Evolutionary conservation across 2,329 filamentous ascomycete species (phyloP), one percentile per base, ranked within the genome.

Genomic region (Diplodia mutila): DNA sequence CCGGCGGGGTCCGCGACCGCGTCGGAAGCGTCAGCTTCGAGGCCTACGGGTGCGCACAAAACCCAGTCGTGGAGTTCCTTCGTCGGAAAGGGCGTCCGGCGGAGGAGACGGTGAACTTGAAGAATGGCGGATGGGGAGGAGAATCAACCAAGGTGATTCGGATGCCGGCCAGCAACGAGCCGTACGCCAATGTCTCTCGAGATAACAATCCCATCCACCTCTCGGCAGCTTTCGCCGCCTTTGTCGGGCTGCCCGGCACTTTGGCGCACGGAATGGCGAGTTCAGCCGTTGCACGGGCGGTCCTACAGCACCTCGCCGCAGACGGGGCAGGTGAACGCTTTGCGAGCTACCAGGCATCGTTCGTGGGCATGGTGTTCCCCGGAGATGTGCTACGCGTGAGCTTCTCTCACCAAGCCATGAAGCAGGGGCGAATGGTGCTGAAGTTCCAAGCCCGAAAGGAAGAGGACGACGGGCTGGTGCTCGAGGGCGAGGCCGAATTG

Each of bases 261-360:
- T 79, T 82, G 39, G 78, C 75, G 16, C 80, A 82, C 69, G 80
- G 80, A 66, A 82, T 82, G 80, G 76, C 78, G 64, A 77, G 73
- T 16, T 73, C 72, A 21, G 76, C 77, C 2, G 72, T 72, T 9
- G 74, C 78, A 5, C 73, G 78, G 7, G 69, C 68, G 4, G 67
- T 77, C 0, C 61, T 78, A 2, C 73, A 77, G 27, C 25, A 37
- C 12, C 4, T n/a, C 9, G 42, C 42, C 2, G 39, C 25, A 29
- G 64, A 39, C 2, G 65, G 25, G 1, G 73, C n/a, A n/a, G n/a
- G n/a, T n/a, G n/a, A n/a, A n/a, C n/a, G n/a, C n/a, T n/a, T n/a
- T n/a, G n/a, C n/a, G 14, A 14, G 55, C 1, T n/a, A 32, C 39
- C 39, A 69, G 3, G 73, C 73, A 14, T 71, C 72, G 0, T 80